Percentiles rank a stretch among this genome's conserved stretches.
phyloP scores from a whole-genome alignment of 345 rosid genomes.

The Ceriops decandra region DNA sequence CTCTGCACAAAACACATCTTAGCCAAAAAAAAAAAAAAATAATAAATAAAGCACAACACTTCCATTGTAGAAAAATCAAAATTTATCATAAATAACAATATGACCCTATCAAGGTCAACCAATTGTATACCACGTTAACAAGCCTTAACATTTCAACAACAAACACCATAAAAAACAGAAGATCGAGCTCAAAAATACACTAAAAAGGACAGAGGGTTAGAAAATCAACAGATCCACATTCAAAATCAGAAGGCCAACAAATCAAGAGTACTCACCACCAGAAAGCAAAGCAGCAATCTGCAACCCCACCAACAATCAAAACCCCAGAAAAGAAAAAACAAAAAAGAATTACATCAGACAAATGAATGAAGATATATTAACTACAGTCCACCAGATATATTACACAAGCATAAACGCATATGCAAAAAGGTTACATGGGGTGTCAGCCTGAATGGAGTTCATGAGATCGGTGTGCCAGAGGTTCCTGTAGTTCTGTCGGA shows the following conservation, averaged over 20 bases:
- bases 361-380: background rate
- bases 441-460: slow-evolving; percentile 56
- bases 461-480: slow-evolving; percentile 91
- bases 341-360: background rate
- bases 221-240: slow-evolving; percentile 18
- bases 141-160: background rate
- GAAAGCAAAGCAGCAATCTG: slow-evolving; percentile 82
- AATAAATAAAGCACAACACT: too few relatives aligned
- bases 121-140: slow-evolving; percentile 4
- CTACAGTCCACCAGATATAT: background rate
- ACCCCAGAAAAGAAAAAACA: background rate
- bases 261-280: slow-evolving; percentile 64
- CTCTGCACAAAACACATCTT: too few relatives aligned
- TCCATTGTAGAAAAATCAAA: background rate
- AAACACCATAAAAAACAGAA: background rate
- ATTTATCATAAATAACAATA: background rate
- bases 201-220: background rate
- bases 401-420: background rate
- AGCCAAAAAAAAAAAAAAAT: too few relatives aligned
- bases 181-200: background rate
- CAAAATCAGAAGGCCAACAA: slow-evolving; percentile 1
- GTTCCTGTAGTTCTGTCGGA: slow-evolving; percentile 75
- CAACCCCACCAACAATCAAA: slow-evolving; percentile 14
- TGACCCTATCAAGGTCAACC: slow-evolving; percentile 11
- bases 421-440: slow-evolving; percentile 44